Evolutionary conservation across 768 basidiomycete genomes (phyloP), one percentile per base, ranked within the genome.

Genomic region (Amanita muscaria): DNA sequence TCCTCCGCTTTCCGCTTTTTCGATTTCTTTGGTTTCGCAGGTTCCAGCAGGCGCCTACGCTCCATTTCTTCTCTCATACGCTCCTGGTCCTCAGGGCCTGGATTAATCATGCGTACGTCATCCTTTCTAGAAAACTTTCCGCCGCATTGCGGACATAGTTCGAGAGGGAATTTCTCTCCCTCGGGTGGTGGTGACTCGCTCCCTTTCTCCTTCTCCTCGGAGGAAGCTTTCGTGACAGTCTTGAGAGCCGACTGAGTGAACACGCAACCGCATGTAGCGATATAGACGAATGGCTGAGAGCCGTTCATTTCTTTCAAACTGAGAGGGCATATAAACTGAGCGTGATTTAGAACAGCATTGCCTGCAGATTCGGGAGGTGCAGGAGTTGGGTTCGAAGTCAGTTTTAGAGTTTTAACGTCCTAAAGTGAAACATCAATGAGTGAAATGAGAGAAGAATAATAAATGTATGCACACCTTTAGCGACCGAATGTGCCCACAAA

Each of bases 271-370:
- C 94, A 98, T 0, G 81, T 65, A 11, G 73, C 69, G 52, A 97
- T 62, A 58, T 92, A 94, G 42, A 92, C 80, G 60, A 98, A 98
- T 0, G 91, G 89, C 42, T 85, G 76, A 3, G 62, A 59, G 11
- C 96, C 96, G 53, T 89, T 91, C 91, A 97, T 97, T 65, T 96
- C 94, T 61, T 90, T 89, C 51, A 88, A 66, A 1, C 84, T 89
- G 41, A 98, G 72, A 1, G 96, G 89, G 66, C 96, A 99, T 45
- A 92, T 79, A 55, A 92, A 98, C 42, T 74, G 76, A 2, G 86
- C 70, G 2, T 59, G 70, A 42, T 74, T 79, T n/a, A 58, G 59
- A 21, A 61, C 43, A 10, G 55, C 49, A 33, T 70, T 69, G 14
- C 49, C 52, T 5, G 49, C 58, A 5, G 68, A 57, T 10, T 68